Conservation (phyloP, 2,329 filamentous ascomycete genomes). For the Aspergillus pseudoterreus region DNA sequence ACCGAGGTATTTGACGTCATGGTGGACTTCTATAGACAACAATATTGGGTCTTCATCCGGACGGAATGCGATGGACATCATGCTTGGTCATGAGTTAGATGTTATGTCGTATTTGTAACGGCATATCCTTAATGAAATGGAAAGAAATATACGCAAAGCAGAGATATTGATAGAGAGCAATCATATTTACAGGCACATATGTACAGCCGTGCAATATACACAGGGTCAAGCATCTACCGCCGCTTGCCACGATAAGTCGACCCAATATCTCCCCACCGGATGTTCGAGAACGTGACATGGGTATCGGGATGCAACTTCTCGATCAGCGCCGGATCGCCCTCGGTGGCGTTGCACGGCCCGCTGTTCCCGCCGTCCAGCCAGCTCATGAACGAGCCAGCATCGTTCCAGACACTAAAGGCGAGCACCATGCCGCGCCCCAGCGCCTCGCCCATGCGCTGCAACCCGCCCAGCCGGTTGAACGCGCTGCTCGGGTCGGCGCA, state of each 20-base stretch:
- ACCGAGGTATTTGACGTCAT: no score
- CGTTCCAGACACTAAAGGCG: slow-evolving; percentile 58
- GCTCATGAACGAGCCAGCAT: slow-evolving; percentile 51
- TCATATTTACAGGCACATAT: no score
- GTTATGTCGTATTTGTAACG: no score
- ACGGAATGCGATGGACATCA: no score
- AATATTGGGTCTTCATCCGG: no score
- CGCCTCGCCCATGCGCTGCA: slow-evolving; percentile 52
- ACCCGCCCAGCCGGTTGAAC: slow-evolving; percentile 51
- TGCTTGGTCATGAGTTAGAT: no score
- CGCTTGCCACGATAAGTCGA: slow-evolving; percentile 42
- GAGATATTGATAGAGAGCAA: no score
- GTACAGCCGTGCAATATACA: not conserved
- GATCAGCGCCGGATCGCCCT: slow-evolving; percentile 52
- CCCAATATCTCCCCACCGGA: slow-evolving; percentile 60
- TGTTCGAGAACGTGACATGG: slow-evolving; percentile 53
- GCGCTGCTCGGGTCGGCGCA: slow-evolving; percentile 48
- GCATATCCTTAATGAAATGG: no score
- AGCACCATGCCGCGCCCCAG: slow-evolving; percentile 58
- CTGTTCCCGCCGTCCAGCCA: slow-evolving; percentile 53
- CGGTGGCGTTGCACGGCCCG: slow-evolving; percentile 54
- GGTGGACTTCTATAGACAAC: no score
- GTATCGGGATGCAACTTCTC: slow-evolving; percentile 46
- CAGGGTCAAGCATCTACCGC: slow-evolving; percentile 4
- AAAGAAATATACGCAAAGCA: no score